Base-by-base conservation (phyloP, 495 filamentous ascomycete genomes). In the Penicillium crystallinum region DNA sequence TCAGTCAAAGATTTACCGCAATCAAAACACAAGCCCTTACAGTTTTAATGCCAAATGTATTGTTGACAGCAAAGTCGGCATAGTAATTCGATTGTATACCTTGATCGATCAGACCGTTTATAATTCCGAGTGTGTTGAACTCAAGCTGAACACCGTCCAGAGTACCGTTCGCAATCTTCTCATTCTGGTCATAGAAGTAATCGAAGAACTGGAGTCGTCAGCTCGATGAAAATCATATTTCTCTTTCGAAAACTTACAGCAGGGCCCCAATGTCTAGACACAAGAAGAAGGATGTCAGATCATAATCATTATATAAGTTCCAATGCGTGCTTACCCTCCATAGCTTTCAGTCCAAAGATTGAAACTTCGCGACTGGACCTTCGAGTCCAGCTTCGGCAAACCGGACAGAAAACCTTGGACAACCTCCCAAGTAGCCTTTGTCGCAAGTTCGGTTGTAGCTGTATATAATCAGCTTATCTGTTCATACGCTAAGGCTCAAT, bases 51-150 rank as follows among this genome's bases (percentile, higher is more conserved):
- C 84, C 83, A 58, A 89, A 92, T 3, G 85, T 84, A 63, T 92
- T 93, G 63, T 84, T 79, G 21, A 79, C 68, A 6, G 84, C 84
- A 65, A 89, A 85, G 18, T 79, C 70, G 1, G 84, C 79, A 57
- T 90, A 91, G 57, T 75, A 78, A 2, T 77, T 74, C 6, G 74
- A 79, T 68, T 91, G 87, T 27, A 84, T 80, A 3, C 79, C 58
- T 44, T 81, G 78, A 63, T 93, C 88, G 55, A 91, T 79, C 59
- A 89, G 89, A 19, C 87, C 89, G 61, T 91, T 90, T 29, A 89
- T 69, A n/a, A 78, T 74, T 9, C 71, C 63, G 0, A 78, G 57
- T 0, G 76, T 74, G 39, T 76, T 71, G 41, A 78, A 72, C 8
- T 75, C 59, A 18, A 78, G 72, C 14, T 65, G 49, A 17, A 66